Evolutionary conservation across 257 asterid genomes (phyloP).

Genomic region (Nicotiana undulata): DNA sequence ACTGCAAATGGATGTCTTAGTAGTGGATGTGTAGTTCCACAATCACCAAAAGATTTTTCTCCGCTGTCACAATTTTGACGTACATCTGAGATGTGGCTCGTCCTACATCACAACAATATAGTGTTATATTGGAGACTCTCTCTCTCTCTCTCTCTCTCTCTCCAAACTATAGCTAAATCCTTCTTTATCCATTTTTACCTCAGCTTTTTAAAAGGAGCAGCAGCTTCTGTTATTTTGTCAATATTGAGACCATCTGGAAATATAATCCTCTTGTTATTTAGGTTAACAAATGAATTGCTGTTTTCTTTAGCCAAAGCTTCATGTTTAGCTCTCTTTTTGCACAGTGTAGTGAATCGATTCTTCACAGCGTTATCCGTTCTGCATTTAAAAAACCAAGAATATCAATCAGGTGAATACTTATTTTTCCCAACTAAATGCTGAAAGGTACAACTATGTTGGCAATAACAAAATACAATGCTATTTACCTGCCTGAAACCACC

Average conservation of each 20-base stretch:
- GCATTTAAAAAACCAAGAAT: neutral
- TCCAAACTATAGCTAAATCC: conserved; percentile 4
- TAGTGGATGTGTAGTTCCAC: conserved; percentile 35
- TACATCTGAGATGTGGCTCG: conserved; percentile 32
- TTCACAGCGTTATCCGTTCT: conserved; percentile 99
- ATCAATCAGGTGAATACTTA: neutral
- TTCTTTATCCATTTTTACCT: conserved; percentile 37
- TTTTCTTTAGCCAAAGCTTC: conserved; percentile 90
- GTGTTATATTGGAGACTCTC: neutral
- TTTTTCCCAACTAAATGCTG: neutral
- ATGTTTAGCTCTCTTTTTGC: conserved; percentile 88
- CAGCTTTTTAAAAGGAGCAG: conserved; percentile 55
- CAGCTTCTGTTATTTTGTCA: conserved; percentile 42
- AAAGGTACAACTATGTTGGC: neutral
- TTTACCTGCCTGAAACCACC: conserved; percentile 99
- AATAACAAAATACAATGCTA: neutral
- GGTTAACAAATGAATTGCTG: conserved; percentile 50
- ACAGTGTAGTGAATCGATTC: conserved; percentile 91
- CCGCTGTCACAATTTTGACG: conserved; percentile 29
- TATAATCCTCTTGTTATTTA: conserved; percentile 78
- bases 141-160: conserved; percentile 9
- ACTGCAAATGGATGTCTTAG: conserved; percentile 66
- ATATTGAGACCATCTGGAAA: conserved; percentile 39
- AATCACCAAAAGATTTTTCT: conserved; percentile 35
- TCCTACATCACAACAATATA: conserved; percentile 24